Percentiles rank a stretch among this genome's conserved stretches.
These are phyloP conservation scores for Orobanche coerulescens DNA, from an alignment of 257 asterid species.

Conservation along the genomic window DNA sequence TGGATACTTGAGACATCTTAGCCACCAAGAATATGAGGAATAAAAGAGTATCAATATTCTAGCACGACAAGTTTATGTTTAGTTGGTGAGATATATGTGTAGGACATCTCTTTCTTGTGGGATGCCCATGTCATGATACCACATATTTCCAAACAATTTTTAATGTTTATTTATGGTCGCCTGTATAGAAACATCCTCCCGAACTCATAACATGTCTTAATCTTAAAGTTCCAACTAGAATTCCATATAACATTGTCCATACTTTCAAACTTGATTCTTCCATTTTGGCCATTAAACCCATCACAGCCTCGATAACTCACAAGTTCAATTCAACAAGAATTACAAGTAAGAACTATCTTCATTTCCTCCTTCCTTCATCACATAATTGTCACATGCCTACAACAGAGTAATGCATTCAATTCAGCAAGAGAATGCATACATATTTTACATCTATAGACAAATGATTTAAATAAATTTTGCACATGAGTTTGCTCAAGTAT, in stretches of 20 bases:
- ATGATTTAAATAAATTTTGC: no score
- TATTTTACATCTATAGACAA: not conserved
- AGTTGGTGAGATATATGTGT: not conserved
- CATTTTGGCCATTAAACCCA: not conserved
- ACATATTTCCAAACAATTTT: not conserved
- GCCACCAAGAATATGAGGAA: not conserved
- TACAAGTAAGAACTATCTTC: not conserved
- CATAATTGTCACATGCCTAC: not conserved
- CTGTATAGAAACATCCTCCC: not conserved
- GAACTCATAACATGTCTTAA: not conserved
- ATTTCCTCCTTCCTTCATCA: not conserved
- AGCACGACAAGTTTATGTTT: not conserved
- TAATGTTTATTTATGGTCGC: not conserved
- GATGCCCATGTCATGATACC: not conserved
- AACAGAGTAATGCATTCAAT: not conserved
- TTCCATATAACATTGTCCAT: not conserved
- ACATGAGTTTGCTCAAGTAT: no score
- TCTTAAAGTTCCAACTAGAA: not conserved
- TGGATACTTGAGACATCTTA: slow-evolving; percentile 1
- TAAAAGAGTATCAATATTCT: not conserved
- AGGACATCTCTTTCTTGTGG: not conserved
- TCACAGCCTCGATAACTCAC: not conserved
- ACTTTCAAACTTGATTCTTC: not conserved
- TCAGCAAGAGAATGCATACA: not conserved
- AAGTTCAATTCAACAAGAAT: not conserved